Evolutionary conservation across 2,329 filamentous ascomycete genomes (phyloP), one percentile per base, ranked within the genome.

Genomic region (Acrocalymma vagum): DNA sequence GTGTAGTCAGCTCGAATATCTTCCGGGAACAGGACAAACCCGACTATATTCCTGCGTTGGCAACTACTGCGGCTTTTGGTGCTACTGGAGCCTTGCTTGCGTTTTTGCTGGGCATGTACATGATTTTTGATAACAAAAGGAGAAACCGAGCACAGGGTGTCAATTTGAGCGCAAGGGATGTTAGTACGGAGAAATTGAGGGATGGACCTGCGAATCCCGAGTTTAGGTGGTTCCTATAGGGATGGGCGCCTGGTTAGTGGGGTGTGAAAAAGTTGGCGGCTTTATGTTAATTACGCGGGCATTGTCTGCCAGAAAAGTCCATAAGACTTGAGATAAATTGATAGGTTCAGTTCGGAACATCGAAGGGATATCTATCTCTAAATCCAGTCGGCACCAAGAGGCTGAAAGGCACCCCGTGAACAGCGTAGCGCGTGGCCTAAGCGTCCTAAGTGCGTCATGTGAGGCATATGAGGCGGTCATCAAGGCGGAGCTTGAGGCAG

Each of bases 1-100:
- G 86, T 4, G 72, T 90, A 1, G 83, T 90, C 0, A 77, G 77
- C 18, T 82, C 79, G 47, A 88, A 90, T 55, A 84, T 88, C 43
- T 89, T 88, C 69, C 74, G 78, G 11, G 72, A 76, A 25, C 69
- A 84, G 53, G 83, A 87, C 58, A 78, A 78, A 8, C 86, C 85
- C 0, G 82, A 85, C 55, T 89, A 88, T 57, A 73, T 81, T 38
- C 84, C 85, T 1, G 86, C 86, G 0, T 66, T 88, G 27, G 78
- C 82, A 24, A 86, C 84, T 0, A 86, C 81, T 3, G 83, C 83
- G 0, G 77, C 76, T 3, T 86, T 86, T 71, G 85, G 85, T 1
- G 85, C 77, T 0, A 70, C 70, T 0, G 86, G 86, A 0, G 76
- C 78, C 16, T 44, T 81, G 2, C 63, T 85, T 36, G 80, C 84